Conservation (phyloP, 495 filamentous ascomycete species). For the Bathelium albidoporum region DNA sequence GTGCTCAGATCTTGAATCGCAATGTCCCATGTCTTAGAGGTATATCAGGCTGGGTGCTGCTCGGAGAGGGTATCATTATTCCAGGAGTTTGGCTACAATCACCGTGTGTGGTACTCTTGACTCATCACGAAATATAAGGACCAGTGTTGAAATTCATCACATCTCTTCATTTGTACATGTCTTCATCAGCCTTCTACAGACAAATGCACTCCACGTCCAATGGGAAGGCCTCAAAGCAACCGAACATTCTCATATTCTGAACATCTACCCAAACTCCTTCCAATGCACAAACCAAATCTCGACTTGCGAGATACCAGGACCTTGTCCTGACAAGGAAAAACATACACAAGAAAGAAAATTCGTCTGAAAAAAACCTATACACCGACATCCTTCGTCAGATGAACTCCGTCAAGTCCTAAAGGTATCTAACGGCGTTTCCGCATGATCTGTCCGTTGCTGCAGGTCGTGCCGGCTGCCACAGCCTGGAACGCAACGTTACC, state of each 20-base stretch:
- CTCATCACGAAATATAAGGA: too few species aligned
- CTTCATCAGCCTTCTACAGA: background rate
- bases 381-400: background rate
- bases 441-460: slow-evolving; percentile 22
- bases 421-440: slow-evolving; percentile 6
- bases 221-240: background rate
- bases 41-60: too few species aligned
- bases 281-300: background rate
- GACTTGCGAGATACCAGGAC: background rate
- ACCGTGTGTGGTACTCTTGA: too few species aligned
- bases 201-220: background rate
- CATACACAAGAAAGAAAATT: background rate
- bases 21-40: too few species aligned
- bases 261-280: background rate
- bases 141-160: too few species aligned
- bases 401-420: background rate
- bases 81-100: too few species aligned
- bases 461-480: slow-evolving; percentile 29
- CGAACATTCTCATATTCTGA: background rate
- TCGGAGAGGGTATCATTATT: too few species aligned
- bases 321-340: background rate
- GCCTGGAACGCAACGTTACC: slow-evolving; percentile 23
- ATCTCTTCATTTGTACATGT: background rate
- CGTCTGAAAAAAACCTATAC: background rate
- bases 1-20: too few species aligned